These are phyloP conservation scores for Nakaseomyces sp. DNA, from an alignment of 1,139 yeast species.

Conservation along the genomic window DNA sequence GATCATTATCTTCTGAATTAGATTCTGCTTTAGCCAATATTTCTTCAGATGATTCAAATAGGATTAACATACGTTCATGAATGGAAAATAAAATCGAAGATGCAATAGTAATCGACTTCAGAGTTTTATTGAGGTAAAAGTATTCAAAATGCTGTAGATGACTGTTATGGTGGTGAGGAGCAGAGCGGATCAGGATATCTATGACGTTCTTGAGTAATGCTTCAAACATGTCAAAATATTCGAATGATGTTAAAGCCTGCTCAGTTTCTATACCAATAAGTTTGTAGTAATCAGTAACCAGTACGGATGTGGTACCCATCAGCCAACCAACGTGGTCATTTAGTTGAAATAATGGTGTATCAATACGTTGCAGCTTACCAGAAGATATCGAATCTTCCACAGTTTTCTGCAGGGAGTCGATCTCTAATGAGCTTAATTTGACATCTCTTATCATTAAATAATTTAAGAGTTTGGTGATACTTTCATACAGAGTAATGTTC, in stretches of 20 bases:
- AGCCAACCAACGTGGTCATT: constrained; percentile 1
- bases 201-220: background rate
- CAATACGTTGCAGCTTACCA: background rate
- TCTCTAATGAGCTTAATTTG: background rate
- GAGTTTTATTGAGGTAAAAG: background rate
- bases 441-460: constrained; percentile 3
- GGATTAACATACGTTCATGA: background rate
- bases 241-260: background rate
- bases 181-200: background rate
- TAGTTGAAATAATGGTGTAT: background rate
- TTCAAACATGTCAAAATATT: background rate
- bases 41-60: background rate
- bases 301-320: background rate
- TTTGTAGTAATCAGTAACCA: background rate
- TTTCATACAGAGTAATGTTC: background rate
- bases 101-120: background rate
- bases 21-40: background rate
- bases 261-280: background rate
- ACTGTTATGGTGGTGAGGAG: background rate
- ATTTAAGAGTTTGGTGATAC: background rate
- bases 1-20: background rate
- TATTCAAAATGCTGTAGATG: background rate
- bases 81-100: background rate
- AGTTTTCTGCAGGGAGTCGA: background rate
- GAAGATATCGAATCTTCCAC: background rate